These are phyloP conservation scores for Actinomortierella ambigua DNA, from an alignment of 371 early-diverging fungal genomes.

Conservation along the genomic window DNA sequence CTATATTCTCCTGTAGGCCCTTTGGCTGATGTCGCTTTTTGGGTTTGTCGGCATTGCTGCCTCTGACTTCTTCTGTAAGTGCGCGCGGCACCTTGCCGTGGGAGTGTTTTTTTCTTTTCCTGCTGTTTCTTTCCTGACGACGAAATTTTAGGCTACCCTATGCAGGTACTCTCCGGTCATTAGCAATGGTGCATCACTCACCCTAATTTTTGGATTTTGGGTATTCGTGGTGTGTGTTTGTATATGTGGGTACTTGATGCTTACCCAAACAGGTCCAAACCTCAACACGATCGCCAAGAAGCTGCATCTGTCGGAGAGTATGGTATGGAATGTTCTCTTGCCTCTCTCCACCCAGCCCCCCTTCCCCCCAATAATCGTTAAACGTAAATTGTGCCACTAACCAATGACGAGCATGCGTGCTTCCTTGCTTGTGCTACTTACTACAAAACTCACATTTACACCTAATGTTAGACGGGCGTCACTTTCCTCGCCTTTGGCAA, in stretches of 20 bases:
- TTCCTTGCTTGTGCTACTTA: too few species aligned
- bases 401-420: too few species aligned
- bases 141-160: too few species aligned
- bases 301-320: slow-evolving; percentile 66
- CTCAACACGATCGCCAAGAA: slow-evolving; percentile 67
- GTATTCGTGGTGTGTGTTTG: not conserved
- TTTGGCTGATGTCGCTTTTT: slow-evolving; percentile 66
- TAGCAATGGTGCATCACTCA: too few species aligned
- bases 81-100: not conserved
- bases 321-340: slow-evolving; percentile 46
- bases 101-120: not conserved
- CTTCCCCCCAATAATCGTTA: not conserved
- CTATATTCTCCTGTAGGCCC: slow-evolving; percentile 41
- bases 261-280: slow-evolving; percentile 56
- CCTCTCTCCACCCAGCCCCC: not conserved
- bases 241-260: too few species aligned
- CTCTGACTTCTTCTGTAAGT: slow-evolving; percentile 73
- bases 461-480: slow-evolving; percentile 69
- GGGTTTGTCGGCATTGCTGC: slow-evolving; percentile 75
- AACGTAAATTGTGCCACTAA: too few species aligned
- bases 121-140: too few species aligned
- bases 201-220: too few species aligned
- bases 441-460: not conserved
- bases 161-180: too few species aligned
- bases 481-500: slow-evolving; percentile 88